Base-by-base conservation (phyloP, 1,139 yeast genomes). In the Pichia sp. region DNA sequence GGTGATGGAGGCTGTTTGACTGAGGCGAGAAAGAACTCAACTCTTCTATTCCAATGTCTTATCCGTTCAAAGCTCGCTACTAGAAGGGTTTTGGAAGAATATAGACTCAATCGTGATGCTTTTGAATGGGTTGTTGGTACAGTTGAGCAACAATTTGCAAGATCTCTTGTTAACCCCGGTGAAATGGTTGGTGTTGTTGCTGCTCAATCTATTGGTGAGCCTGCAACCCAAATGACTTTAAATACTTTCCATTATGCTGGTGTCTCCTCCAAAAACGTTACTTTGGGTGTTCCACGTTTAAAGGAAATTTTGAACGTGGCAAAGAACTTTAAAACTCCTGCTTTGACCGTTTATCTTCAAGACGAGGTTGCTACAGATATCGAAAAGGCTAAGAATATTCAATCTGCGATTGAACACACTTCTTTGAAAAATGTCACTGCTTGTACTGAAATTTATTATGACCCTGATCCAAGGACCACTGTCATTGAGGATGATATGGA, bases 211-310 rank as follows among this genome's bases (percentile, higher is more conserved):
- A 93, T 93, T 76, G 99, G 99, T 77, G 99, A 93, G 73, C 99
- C 99, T 52, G 99, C 99, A 31, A 93, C 99, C 31, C 99, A 93
- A 75, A 93, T 93, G 99, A 93, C 99, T 0, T 81, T 93, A 75
- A 93, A 93, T 71, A 93, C 99, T 64, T 95, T 95, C 96, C 99
- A 95, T 79, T 95, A 92, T 79, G 99, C 99, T 34, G 99, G 99
- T 87, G 99, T 95, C 60, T 93, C 98, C 44, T 92, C 98, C 10
- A 95, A 93, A 85, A 95, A 95, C 73, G 99, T 95, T 58, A 95
- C 99, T 5, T 83, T 95, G 65, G 99, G 99, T 83, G 99, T 95
- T 69, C 99, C 99, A 63, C 95, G 99, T 80, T 81, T 95, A 73
- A 95, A 95, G 82, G 99, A 95, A 78, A 95, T 95, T 82, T 82